phyloP scores from a whole-genome alignment of 257 asterid species.

The Rhazya stricta region DNA sequence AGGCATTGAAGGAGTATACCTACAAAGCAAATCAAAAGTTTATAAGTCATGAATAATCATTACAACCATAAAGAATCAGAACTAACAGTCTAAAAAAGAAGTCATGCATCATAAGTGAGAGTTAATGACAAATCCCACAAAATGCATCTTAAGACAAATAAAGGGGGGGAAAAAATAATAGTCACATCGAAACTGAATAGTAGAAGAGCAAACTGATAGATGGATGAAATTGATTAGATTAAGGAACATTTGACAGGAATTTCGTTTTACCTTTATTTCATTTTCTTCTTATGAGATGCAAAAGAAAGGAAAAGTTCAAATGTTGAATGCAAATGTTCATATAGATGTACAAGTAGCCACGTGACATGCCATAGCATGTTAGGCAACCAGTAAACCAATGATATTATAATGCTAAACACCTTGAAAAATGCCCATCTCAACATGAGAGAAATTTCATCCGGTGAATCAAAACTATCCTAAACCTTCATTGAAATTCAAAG shows the following conservation, averaged over 20 bases:
- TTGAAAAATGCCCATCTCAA: neutral
- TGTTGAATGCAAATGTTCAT: neutral
- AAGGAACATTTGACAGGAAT: neutral
- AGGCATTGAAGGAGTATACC: constrained; percentile 57
- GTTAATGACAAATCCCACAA: neutral
- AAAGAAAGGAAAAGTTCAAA: neutral
- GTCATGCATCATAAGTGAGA: neutral
- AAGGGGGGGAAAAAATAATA: neutral
- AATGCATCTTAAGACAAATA: neutral
- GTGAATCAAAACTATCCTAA: neutral
- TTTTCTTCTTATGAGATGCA: neutral
- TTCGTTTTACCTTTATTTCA: too few species aligned
- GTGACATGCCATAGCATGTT: neutral
- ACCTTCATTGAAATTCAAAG: neutral
- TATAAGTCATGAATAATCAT: neutral
- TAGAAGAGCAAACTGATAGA: neutral
- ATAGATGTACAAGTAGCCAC: neutral
- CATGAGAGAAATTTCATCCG: neutral
- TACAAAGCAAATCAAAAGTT: constrained; percentile 20
- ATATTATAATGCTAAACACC: neutral
- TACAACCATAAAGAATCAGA: neutral
- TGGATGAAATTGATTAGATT: neutral
- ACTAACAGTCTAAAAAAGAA: neutral
- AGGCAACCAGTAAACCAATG: neutral
- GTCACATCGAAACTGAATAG: neutral